Conservation (phyloP, 2,329 filamentous ascomycete genomes). For the Hirsutella minnesotensis region DNA sequence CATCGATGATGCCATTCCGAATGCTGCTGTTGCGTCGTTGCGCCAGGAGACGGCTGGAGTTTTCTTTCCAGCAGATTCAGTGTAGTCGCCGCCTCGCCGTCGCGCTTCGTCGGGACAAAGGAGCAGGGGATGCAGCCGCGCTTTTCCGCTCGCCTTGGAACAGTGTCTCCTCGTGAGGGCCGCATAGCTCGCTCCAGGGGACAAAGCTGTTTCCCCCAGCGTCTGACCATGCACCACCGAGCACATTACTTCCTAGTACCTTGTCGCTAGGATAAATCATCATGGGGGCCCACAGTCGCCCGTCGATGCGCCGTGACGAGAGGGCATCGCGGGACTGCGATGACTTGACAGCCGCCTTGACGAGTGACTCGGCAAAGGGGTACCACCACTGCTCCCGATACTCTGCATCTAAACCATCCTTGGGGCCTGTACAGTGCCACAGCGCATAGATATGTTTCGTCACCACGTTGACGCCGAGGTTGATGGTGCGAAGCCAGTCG, state of each 20-base stretch:
- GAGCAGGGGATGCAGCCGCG: neutral
- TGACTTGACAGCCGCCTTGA: conserved; percentile 15
- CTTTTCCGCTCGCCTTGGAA: conserved; percentile 10
- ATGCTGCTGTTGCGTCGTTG: neutral
- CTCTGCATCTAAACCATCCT: conserved; percentile 17
- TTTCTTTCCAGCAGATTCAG: neutral
- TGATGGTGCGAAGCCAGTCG: conserved; percentile 18
- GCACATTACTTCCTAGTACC: conserved; percentile 3
- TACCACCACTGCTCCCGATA: conserved; percentile 27
- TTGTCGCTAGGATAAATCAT: conserved; percentile 5
- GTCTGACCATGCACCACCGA: conserved; percentile 14
- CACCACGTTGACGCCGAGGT: conserved; percentile 24
- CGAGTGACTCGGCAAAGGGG: conserved; percentile 18
- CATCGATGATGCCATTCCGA: neutral
- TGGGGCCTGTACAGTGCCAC: conserved; percentile 27
- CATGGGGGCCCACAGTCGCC: conserved; percentile 16
- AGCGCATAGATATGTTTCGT: conserved; percentile 23
- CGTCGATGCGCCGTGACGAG: conserved; percentile 16
- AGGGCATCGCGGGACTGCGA: conserved; percentile 13
- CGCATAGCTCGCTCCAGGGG: conserved; percentile 16
- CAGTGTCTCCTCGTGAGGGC: conserved; percentile 10
- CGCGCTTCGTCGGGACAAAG: neutral
- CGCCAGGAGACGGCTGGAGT: neutral
- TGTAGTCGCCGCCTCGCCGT: neutral
- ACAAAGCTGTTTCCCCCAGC: conserved; percentile 12